Percentiles rank a stretch among this genome's conserved stretches.
phyloP scores from a whole-genome alignment of 352 stramenopile species.

The Pythium apleroticum region DNA sequence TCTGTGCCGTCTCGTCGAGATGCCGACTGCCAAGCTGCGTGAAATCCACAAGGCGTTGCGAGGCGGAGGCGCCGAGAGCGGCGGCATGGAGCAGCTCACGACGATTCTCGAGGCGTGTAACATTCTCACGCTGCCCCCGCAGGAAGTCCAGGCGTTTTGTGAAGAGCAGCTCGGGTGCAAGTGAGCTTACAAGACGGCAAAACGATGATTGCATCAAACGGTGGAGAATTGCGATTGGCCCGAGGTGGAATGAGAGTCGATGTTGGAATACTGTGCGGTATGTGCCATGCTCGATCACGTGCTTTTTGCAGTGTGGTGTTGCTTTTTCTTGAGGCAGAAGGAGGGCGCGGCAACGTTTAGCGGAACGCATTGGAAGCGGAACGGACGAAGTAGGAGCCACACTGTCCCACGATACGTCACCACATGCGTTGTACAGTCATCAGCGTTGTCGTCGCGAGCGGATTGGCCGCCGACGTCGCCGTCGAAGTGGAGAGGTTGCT shows the following conservation, averaged over 20 bases:
- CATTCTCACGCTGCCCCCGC: constrained; percentile 45
- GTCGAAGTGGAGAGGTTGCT: constrained; percentile 43
- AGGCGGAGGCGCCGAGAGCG: constrained; percentile 8
- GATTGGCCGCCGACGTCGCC: constrained; percentile 43
- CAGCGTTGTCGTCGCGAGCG: constrained; percentile 42
- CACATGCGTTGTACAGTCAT: constrained; percentile 34
- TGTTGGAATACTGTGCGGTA: too few species aligned
- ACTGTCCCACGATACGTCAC: not conserved
- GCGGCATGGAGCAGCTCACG: constrained; percentile 54
- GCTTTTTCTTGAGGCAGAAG: too few species aligned
- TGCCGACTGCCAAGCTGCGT: constrained; percentile 35
- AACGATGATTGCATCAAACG: not conserved
- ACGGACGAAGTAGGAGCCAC: too few species aligned
- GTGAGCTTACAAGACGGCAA: not conserved
- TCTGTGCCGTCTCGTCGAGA: constrained; percentile 42
- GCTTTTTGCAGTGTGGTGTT: too few species aligned
- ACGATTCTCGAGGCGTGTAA: constrained; percentile 71
- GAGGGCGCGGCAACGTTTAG: too few species aligned
- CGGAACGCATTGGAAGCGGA: too few species aligned
- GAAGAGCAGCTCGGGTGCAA: constrained; percentile 16
- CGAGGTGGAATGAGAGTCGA: not conserved
- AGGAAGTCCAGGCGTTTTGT: constrained; percentile 39
- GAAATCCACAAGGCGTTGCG: constrained; percentile 52
- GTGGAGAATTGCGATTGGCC: too few species aligned
- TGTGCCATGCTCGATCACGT: too few species aligned